Base-by-base conservation (phyloP, 192 early-diverging fungal genomes). In the Cetraspora pellucida region DNA sequence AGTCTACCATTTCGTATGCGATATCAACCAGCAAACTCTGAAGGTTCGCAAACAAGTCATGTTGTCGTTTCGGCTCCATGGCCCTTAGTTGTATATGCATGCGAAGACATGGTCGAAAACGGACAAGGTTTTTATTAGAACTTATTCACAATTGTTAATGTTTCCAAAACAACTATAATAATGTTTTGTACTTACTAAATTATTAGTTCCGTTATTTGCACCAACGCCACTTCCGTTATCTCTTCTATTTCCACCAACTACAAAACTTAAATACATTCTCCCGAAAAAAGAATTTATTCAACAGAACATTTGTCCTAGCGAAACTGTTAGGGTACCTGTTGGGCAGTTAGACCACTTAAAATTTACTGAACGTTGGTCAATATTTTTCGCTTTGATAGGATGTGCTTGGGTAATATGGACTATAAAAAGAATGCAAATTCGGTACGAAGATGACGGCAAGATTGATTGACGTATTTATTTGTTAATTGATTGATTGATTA, bases 21-120 rank as follows among this genome's bases (percentile, higher is more conserved):
- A 65, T 65, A 65, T 65, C 63, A 65, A 65, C 63, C 63, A 65
- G 30, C 30, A 27, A 43, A 37, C n/a, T 43, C 37, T 65, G 63
- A 19, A 43, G 31, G 37, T 45, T 37, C 31, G 9, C 28, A 43
- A 65, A 60, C 25, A 60, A 65, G 19, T 65, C 63, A 65, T 44
- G 63, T 65, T 37, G 10, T 43, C 9, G 37, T 10, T 19, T 19
- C 7, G 3, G 63, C 31, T 16, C 63, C 63, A 11, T 65, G 63
- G 63, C 63, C 63, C 8, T 65, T 65, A 10, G 30, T 65, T 21
- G 19, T 65, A 21, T 31, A 31, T 31, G 28, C 37, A 31, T 65
- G 63, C 43, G 63, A 65, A 30, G 30, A 4, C 30, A 37, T 17
- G 7, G 16, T 28, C 17, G 37, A 43, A 43, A 17, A 65, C 17